These are phyloP conservation scores for Trichophyton mentagrophytes DNA, from an alignment of 2,329 filamentous ascomycete species.

Conservation along the genomic window DNA sequence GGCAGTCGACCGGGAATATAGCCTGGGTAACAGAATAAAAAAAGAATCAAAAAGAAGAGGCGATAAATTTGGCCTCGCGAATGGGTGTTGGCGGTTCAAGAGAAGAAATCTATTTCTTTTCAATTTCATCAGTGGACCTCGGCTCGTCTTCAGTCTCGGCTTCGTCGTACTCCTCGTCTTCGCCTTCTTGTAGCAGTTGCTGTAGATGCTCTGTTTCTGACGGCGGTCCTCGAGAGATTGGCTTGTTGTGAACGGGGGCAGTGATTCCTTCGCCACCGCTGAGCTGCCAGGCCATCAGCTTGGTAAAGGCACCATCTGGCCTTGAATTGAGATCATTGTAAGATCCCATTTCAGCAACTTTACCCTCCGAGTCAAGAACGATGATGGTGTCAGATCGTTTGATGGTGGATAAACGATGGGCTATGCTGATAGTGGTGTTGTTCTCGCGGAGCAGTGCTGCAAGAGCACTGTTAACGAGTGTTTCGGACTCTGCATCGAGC, in stretches of 20 bases:
- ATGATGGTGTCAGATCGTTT: conserved; percentile 92
- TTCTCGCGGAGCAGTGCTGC: conserved; percentile 66
- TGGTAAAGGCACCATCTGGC: conserved; percentile 72
- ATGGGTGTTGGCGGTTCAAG: background rate
- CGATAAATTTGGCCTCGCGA: background rate
- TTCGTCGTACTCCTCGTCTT: conserved; percentile 26
- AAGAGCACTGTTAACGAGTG: conserved; percentile 84
- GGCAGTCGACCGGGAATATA: background rate
- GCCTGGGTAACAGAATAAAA: background rate
- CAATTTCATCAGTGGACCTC: background rate
- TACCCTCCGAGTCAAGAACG: conserved; percentile 73
- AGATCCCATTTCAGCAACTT: conserved; percentile 78
- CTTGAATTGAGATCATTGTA: conserved; percentile 64
- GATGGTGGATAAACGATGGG: conserved; percentile 89
- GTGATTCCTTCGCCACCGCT: conserved; percentile 54
- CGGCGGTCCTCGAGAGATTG: conserved; percentile 21
- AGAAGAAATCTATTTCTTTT: background rate
- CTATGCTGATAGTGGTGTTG: conserved; percentile 96
- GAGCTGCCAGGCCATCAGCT: conserved; percentile 98
- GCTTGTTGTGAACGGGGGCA: conserved; percentile 12
- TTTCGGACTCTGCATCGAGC: conserved; percentile 91
- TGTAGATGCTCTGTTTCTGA: conserved; percentile 42
- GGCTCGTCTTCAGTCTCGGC: conserved; percentile 10
- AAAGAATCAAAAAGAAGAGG: background rate
- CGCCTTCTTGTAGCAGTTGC: conserved; percentile 26